Base-by-base conservation (phyloP, 2,329 filamentous ascomycete species). In the Phoma sp. region DNA sequence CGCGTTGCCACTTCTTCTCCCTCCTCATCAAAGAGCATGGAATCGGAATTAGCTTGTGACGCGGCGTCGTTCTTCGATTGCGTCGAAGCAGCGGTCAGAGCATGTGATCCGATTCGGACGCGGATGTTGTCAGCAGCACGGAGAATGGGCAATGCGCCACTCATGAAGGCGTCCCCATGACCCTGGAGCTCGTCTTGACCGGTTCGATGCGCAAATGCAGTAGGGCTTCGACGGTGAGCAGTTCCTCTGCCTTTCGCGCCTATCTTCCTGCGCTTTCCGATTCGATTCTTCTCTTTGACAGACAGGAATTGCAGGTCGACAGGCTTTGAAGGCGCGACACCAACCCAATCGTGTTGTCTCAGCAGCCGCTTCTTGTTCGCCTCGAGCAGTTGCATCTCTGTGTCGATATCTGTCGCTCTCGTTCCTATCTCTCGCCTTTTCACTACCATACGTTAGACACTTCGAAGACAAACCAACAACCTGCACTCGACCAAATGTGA, bases 21-120 rank as follows among this genome's bases (percentile, higher is more conserved):
- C 47, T 70, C 58, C 43, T 71, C 61, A 44, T 74, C 73, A 46
- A 76, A 72, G 9, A 76, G 64, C 72, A 77, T 76, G 22, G 63
- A 49, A 29, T 75, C 72, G 8, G 73, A 74, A 15, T 65, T 71
- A 35, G 57, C 60, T 25, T 56, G 54, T 17, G 58, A 62, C n/a
- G 43, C 48, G 29, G 39, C 40, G 31, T 41, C 51, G 40, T 44
- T 51, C 33, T 49, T 36, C 13, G 43, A 51, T 35, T 59, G 58
- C 37, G 49, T 62, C 36, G 63, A 62, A n/a, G 54, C 60, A 45
- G 60, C 69, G 43, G 63, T 64, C 60, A 72, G 63, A 52, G 71
- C 74, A 58, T 74, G 68, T 47, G 68, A 69, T 15, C 75, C 74
- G 51, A 77, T 74, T 22, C 67, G 71, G 51, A 77, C 66, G 41